phyloP scores from a whole-genome alignment of 192 early-diverging fungal genomes.

The Linderina pennispora region DNA sequence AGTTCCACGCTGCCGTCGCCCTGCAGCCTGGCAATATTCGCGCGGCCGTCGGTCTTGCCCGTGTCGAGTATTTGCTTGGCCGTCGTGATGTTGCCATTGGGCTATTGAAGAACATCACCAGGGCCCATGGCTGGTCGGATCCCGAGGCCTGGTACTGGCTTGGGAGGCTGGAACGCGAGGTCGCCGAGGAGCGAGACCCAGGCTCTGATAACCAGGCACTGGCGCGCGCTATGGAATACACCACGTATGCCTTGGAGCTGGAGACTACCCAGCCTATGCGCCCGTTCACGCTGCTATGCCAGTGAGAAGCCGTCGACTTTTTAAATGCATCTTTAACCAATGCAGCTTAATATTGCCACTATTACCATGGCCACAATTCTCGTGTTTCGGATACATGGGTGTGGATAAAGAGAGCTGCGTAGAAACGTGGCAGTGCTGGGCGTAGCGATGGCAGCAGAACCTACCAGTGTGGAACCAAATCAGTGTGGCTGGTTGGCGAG shows the following conservation, averaged over 20 bases:
- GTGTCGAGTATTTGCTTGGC: conserved; percentile 31
- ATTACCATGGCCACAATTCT: too few relatives aligned
- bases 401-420: too few relatives aligned
- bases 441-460: too few relatives aligned
- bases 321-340: too few relatives aligned
- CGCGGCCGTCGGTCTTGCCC: conserved; percentile 37
- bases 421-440: too few relatives aligned
- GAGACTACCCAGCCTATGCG: conserved; percentile 40
- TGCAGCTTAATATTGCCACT: too few relatives aligned
- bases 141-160: conserved; percentile 49
- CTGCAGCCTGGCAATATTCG: conserved; percentile 35
- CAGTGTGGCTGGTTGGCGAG: too few relatives aligned
- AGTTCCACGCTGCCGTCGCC: conserved; percentile 44
- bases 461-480: too few relatives aligned
- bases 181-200: conserved; percentile 17
- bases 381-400: too few relatives aligned
- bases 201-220: conserved; percentile 4
- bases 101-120: conserved; percentile 41
- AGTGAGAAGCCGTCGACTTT: too few relatives aligned
- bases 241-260: conserved; percentile 40
- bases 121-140: conserved; percentile 46
- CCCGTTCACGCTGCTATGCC: background rate
- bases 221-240: conserved; percentile 32
- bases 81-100: conserved; percentile 41
- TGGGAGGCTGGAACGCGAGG: conserved; percentile 41